phyloP scores from a whole-genome alignment of 768 basidiomycete genomes.

The Naganishia kalamii region DNA sequence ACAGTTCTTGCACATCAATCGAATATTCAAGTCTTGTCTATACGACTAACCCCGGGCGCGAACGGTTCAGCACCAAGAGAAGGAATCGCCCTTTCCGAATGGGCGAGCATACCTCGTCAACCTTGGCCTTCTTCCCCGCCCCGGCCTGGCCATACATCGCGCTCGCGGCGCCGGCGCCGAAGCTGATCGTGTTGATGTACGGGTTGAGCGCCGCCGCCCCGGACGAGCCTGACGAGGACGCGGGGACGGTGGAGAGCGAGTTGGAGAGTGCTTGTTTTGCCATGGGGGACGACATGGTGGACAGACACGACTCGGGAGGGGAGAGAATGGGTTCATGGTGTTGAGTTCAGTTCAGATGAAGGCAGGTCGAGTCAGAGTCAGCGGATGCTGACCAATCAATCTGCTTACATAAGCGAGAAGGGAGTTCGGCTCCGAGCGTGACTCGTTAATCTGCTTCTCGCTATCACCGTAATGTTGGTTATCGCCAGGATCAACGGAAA shows the following conservation, averaged over 20 bases:
- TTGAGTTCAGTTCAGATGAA: no score
- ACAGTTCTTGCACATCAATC: constrained; percentile 22
- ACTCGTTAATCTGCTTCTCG: no score
- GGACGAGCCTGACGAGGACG: background rate
- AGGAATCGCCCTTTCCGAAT: background rate
- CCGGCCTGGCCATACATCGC: background rate
- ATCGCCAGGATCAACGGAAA: no score
- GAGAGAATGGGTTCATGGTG: no score
- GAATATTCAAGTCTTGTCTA: constrained; percentile 23
- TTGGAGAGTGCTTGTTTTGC: constrained; percentile 16
- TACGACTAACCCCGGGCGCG: background rate
- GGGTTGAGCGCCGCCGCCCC: background rate
- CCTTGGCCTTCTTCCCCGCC: background rate
- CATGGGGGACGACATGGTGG: constrained; percentile 8
- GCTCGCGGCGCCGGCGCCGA: background rate
- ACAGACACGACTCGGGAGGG: background rate
- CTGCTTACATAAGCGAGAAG: no score
- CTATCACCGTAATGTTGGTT: no score
- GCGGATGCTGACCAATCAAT: no score
- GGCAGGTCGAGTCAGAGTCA: no score
- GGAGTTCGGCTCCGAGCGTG: no score
- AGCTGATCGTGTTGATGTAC: background rate
- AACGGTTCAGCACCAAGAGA: background rate
- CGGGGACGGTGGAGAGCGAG: background rate
- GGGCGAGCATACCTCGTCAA: background rate